Conservation (phyloP, 139 green algal species). For the Dunaliella primolecta region DNA sequence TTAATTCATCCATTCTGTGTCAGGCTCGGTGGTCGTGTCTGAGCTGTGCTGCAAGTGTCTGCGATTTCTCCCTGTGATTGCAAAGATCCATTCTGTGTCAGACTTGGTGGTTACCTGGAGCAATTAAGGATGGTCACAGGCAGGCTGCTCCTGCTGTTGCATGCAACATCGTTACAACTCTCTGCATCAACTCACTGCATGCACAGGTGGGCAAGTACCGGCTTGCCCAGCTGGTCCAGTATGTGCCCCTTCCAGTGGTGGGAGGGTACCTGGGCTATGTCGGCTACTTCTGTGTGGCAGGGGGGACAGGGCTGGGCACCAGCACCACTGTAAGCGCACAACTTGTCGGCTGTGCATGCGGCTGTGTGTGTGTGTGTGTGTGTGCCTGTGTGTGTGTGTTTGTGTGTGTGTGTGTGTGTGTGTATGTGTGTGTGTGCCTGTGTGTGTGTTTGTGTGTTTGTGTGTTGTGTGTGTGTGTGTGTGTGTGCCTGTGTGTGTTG, state of each 20-base stretch:
- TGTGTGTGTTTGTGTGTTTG: not conserved
- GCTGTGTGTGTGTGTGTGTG: slow-evolving; percentile 28
- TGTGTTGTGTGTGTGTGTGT: not conserved
- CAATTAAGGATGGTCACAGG: too few relatives aligned
- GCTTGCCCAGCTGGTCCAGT: slow-evolving; percentile 72
- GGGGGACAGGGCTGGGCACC: slow-evolving; percentile 47
- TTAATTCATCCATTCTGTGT: too few relatives aligned
- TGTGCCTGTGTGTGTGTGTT: not conserved
- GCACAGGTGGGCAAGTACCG: slow-evolving; percentile 40
- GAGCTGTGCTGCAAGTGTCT: too few relatives aligned
- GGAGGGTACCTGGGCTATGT: slow-evolving; percentile 61
- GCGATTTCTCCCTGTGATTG: too few relatives aligned
- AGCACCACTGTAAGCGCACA: slow-evolving; percentile 27
- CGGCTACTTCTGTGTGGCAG: slow-evolving; percentile 68
- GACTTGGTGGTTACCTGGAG: too few relatives aligned
- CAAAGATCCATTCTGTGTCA: too few relatives aligned
- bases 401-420: not conserved
- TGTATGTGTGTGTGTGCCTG: not conserved
- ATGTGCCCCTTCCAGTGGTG: slow-evolving; percentile 74
- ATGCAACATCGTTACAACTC: too few relatives aligned
- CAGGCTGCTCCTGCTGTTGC: too few relatives aligned
- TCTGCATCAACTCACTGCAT: too few relatives aligned
- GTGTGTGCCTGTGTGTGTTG: not conserved
- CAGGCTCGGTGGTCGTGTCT: too few relatives aligned
- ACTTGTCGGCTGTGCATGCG: too few relatives aligned